A percentile compares a stretch with the other conserved stretches of the same genome.
Evolutionary conservation across 768 basidiomycete species (phyloP).

Genomic region (Tephrocybe sp.): DNA sequence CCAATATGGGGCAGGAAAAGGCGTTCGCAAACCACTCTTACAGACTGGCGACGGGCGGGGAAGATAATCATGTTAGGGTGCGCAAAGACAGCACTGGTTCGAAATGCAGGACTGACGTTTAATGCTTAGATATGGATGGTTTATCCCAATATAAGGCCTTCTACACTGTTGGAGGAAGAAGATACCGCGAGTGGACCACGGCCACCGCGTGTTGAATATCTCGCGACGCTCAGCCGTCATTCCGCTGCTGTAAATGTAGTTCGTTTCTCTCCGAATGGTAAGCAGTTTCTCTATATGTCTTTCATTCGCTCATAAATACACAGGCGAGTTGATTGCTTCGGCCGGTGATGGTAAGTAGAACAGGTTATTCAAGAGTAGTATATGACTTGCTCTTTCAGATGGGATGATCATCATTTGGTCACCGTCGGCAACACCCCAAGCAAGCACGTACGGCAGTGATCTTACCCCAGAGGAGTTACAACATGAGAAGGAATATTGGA

Average conservation of each 20-base stretch:
- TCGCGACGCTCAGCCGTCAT: conserved; percentile 91
- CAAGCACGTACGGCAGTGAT: conserved; percentile 81
- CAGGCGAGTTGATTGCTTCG: conserved; percentile 91
- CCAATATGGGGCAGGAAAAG: conserved; percentile 47
- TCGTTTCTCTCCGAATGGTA: conserved; percentile 92
- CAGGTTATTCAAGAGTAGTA: conserved; percentile 8
- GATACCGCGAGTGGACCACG: conserved; percentile 33
- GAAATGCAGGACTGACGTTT: conserved; percentile 6
- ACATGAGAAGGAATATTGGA: conserved; percentile 96
- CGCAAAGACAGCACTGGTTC: conserved; percentile 34
- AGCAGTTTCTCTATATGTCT: conserved; percentile 22
- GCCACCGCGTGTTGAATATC: conserved; percentile 90
- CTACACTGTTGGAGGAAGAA: conserved; percentile 48
- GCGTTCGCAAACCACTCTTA: conserved; percentile 75
- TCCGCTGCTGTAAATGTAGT: conserved; percentile 96
- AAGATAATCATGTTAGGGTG: conserved; percentile 96
- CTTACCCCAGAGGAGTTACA: conserved; percentile 74
- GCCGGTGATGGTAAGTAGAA: conserved; percentile 87
- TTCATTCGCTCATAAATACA: conserved; percentile 4
- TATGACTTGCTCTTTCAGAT: conserved; percentile 48
- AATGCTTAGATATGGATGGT: conserved; percentile 93
- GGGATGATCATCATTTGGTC: conserved; percentile 98
- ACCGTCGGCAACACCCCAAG: conserved; percentile 70
- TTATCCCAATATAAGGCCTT: conserved; percentile 83
- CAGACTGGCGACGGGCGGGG: conserved; percentile 91